Conservation (phyloP, 2,329 filamentous ascomycete genomes). For the Ophiosphaerella herpotricha region DNA sequence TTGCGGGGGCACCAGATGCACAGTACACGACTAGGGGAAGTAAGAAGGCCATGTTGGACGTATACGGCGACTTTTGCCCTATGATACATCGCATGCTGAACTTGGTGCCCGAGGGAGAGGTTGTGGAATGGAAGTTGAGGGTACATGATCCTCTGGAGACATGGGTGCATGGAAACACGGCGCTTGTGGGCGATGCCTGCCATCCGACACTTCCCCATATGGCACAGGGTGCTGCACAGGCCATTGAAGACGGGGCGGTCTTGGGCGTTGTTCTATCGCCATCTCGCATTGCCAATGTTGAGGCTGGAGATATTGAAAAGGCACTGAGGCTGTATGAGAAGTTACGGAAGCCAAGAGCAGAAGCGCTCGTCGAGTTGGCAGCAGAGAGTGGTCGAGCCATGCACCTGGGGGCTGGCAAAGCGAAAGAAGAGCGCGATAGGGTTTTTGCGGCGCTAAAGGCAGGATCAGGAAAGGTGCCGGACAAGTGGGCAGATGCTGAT, state of each 20-base stretch:
- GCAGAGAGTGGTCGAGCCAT: constrained; percentile 59
- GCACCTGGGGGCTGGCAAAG: constrained; percentile 63
- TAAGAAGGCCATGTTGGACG: constrained; percentile 64
- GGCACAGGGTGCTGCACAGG: constrained; percentile 67
- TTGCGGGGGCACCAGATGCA: constrained; percentile 59
- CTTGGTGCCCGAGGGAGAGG: constrained; percentile 65
- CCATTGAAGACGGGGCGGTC: constrained; percentile 66
- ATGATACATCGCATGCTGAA: constrained; percentile 64
- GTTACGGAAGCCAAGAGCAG: constrained; percentile 61
- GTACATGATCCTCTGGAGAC: constrained; percentile 65
- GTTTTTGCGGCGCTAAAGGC: constrained; percentile 56
- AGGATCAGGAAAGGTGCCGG: constrained; percentile 52
- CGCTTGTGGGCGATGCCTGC: constrained; percentile 64
- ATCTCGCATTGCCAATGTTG: constrained; percentile 52
- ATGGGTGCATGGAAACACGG: constrained; percentile 61
- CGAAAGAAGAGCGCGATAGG: constrained; percentile 63
- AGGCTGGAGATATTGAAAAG: constrained; percentile 53
- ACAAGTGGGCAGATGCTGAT: constrained; percentile 59
- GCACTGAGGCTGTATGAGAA: constrained; percentile 62
- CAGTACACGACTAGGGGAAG: constrained; percentile 68
- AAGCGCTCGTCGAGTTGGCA: constrained; percentile 61
- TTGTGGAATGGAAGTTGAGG: constrained; percentile 69
- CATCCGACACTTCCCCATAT: constrained; percentile 68
- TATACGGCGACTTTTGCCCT: constrained; percentile 65
- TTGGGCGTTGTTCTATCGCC: constrained; percentile 57